These are phyloP conservation scores for Tetradesmus lagerheimii DNA, from an alignment of 139 green algal genomes.

Conservation along the genomic window DNA sequence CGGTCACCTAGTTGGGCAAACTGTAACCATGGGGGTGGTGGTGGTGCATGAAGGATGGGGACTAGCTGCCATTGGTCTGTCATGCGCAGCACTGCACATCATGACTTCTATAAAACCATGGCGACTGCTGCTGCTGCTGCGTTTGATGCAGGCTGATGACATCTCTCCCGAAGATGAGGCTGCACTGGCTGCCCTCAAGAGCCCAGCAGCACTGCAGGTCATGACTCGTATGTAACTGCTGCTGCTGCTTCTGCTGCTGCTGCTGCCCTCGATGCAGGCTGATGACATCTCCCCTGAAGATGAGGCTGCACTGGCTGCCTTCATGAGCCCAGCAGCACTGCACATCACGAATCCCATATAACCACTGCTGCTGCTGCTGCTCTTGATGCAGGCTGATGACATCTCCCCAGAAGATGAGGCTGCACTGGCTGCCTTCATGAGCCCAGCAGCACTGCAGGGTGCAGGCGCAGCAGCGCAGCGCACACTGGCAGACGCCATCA, in stretches of 20 bases:
- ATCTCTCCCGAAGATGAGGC: constrained; percentile 83
- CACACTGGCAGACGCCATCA: constrained; percentile 92
- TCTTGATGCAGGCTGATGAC: constrained; percentile 56
- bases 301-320: constrained; percentile 56
- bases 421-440: constrained; percentile 87
- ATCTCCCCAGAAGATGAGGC: constrained; percentile 83
- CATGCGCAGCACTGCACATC: too few species aligned
- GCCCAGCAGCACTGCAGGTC: background rate
- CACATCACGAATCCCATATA: too few species aligned
- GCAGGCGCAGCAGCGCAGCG: constrained; percentile 45
- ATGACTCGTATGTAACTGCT: background rate
- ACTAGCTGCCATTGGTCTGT: too few species aligned
- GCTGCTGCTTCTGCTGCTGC: constrained; percentile 12
- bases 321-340: too few species aligned
- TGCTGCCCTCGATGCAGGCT: constrained; percentile 38
- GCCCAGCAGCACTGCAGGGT: constrained; percentile 39
- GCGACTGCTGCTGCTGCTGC: constrained; percentile 25
- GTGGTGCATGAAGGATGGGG: too few species aligned
- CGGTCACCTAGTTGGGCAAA: too few species aligned
- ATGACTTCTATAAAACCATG: too few species aligned
- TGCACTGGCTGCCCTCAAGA: too few species aligned
- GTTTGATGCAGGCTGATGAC: constrained; percentile 56
- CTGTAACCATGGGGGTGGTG: too few species aligned
- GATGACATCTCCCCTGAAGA: constrained; percentile 72
- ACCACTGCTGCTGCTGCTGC: constrained; percentile 25